A percentile compares a stretch with the other conserved stretches of the same genome.
These are phyloP conservation scores for Hyaloperonospora brassicae DNA, from an alignment of 352 stramenopile genomes.

Conservation along the genomic window DNA sequence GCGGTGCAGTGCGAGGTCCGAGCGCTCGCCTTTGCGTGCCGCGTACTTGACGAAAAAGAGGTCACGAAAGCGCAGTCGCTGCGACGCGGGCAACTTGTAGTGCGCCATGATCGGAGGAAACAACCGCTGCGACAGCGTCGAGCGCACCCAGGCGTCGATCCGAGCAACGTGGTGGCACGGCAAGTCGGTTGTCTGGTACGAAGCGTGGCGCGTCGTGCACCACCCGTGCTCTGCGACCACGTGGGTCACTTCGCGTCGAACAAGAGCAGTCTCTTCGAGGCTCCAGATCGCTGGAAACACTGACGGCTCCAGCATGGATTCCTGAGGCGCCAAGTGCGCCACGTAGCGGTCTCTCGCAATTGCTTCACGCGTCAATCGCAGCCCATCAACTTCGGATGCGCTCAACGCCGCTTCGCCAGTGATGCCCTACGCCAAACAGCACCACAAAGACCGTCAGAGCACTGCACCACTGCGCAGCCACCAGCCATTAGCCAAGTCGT, in stretches of 20 bases:
- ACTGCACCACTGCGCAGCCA: slow-evolving; percentile 3
- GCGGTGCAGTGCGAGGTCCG: slow-evolving; percentile 82
- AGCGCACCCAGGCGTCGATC: slow-evolving; percentile 61
- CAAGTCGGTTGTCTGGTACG: slow-evolving; percentile 82
- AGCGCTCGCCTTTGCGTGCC: slow-evolving; percentile 44
- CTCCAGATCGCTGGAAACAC: slow-evolving; percentile 51
- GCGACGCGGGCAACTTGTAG: slow-evolving; percentile 33
- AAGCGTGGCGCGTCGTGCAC: slow-evolving; percentile 68
- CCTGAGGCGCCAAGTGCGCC: slow-evolving; percentile 36
- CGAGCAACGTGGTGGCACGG: slow-evolving; percentile 59
- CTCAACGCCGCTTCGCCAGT: slow-evolving; percentile 19
- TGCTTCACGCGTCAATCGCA: slow-evolving; percentile 32
- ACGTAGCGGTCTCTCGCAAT: slow-evolving; percentile 42
- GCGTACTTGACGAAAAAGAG: slow-evolving; percentile 88
- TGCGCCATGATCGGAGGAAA: slow-evolving; percentile 48
- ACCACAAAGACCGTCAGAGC: background rate
- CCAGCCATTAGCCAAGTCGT: background rate
- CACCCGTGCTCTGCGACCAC: slow-evolving; percentile 43
- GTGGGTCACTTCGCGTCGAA: slow-evolving; percentile 36
- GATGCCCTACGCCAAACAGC: slow-evolving; percentile 9
- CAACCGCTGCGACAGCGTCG: slow-evolving; percentile 34
- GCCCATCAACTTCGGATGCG: slow-evolving; percentile 12
- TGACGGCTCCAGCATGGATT: slow-evolving; percentile 31
- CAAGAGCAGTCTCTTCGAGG: slow-evolving; percentile 33
- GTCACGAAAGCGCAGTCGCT: slow-evolving; percentile 70